Evolutionary conservation across 2,329 filamentous ascomycete species (phyloP).

Genomic region (Paecilomyces fulvus): DNA sequence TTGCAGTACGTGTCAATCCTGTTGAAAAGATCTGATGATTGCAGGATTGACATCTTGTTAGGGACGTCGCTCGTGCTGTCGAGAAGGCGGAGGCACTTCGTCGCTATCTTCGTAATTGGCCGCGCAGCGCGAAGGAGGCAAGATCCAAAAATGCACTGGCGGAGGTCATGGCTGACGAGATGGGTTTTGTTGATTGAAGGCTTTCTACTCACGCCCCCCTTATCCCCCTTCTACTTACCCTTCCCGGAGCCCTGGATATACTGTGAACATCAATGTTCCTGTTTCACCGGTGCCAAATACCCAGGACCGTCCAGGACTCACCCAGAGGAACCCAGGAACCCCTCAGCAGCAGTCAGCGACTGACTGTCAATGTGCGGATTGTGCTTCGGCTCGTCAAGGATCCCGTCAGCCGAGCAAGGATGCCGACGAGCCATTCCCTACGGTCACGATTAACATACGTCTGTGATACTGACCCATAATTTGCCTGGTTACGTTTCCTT

Average conservation of each 20-base stretch:
- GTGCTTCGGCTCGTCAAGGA: background rate
- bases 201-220: background rate
- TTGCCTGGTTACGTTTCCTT: no score
- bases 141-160: slow-evolving; percentile 37
- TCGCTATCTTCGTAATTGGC: slow-evolving; percentile 38
- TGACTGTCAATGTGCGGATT: background rate
- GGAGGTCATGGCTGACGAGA: slow-evolving; percentile 49
- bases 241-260: background rate
- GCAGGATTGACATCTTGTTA: slow-evolving; percentile 17
- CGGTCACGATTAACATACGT: background rate
- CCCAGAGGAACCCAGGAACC: background rate
- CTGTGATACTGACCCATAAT: background rate
- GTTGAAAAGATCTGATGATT: background rate
- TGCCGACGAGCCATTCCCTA: background rate
- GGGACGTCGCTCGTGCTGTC: slow-evolving; percentile 41
- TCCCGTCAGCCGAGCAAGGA: background rate
- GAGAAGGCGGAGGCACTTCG: slow-evolving; percentile 41
- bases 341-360: background rate
- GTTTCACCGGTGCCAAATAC: background rate
- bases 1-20: slow-evolving; percentile 49
- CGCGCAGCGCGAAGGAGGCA: slow-evolving; percentile 37
- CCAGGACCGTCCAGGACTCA: background rate
- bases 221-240: background rate
- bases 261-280: background rate
- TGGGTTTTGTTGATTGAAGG: slow-evolving; percentile 46